Conservation (phyloP, 495 filamentous ascomycete genomes). For the Neurospora sp. region DNA sequence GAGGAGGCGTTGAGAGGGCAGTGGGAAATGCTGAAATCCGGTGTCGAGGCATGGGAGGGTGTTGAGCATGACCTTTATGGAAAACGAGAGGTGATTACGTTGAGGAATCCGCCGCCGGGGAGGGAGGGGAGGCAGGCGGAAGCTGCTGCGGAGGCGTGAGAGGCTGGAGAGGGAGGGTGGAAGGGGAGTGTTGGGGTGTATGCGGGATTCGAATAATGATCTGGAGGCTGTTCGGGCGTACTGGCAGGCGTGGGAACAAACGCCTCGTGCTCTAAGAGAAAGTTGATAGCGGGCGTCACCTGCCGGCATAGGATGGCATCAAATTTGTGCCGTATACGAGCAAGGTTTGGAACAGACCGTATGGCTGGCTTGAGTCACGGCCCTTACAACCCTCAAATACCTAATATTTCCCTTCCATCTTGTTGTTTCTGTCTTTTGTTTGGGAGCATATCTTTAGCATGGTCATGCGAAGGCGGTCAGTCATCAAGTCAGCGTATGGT, state of each 20-base stretch:
- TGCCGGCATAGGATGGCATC: neutral
- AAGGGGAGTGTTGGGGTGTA: neutral
- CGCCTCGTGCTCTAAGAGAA: neutral
- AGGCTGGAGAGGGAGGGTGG: neutral
- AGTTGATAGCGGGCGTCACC: neutral
- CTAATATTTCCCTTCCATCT: neutral
- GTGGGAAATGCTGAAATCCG: constrained; percentile 37
- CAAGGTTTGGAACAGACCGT: neutral
- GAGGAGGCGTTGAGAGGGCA: constrained; percentile 49
- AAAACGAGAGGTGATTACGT: neutral
- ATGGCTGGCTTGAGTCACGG: neutral
- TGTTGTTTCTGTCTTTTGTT: neutral
- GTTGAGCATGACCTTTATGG: constrained; percentile 1
- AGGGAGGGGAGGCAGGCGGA: neutral
- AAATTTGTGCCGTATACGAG: neutral
- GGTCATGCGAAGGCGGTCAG: neutral
- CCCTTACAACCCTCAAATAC: neutral
- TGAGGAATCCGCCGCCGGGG: neutral
- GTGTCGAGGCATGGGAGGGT: constrained; percentile 18
- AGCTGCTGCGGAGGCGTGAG: neutral
- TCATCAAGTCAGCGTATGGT: neutral
- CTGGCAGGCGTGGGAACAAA: neutral
- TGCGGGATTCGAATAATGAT: neutral
- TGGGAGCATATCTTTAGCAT: neutral
- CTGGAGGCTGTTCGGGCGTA: neutral